These are phyloP conservation scores for Hyaloperonospora brassicae DNA, from an alignment of 352 stramenopile species.

Conservation along the genomic window DNA sequence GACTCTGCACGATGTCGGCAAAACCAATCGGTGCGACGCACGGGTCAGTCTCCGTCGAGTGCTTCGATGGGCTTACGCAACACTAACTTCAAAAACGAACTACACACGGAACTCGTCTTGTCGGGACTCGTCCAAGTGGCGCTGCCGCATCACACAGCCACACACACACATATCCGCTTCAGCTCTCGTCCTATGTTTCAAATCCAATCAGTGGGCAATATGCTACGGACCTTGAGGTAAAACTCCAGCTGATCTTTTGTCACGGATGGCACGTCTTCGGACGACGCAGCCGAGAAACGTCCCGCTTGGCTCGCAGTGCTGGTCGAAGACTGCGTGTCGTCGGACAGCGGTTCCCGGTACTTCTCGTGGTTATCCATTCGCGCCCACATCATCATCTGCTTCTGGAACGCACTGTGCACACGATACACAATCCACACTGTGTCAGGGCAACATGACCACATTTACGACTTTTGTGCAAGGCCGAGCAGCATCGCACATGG, in stretches of 20 bases:
- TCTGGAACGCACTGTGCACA: slow-evolving; percentile 47
- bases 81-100: slow-evolving; percentile 5
- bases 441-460: slow-evolving; percentile 3
- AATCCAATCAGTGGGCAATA: background rate
- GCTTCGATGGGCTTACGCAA: no score
- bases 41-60: no score
- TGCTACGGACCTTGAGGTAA: slow-evolving; percentile 67
- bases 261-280: slow-evolving; percentile 49
- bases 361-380: slow-evolving; percentile 52
- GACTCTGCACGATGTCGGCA: no score
- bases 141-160: slow-evolving; percentile 22
- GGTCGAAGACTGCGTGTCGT: slow-evolving; percentile 54
- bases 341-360: slow-evolving; percentile 29
- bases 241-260: slow-evolving; percentile 81
- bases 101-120: slow-evolving; percentile 30
- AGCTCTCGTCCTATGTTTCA: background rate
- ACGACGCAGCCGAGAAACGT: slow-evolving; percentile 43
- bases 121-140: slow-evolving; percentile 34
- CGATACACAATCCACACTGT: slow-evolving; percentile 2
- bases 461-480: background rate
- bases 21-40: no score
- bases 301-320: slow-evolving; percentile 47
- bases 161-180: slow-evolving; percentile 3
- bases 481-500: slow-evolving; percentile 31
- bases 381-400: slow-evolving; percentile 75